A percentile compares a stretch with the other conserved stretches of the same genome.
phyloP scores from a whole-genome alignment of 2,329 filamentous ascomycete genomes.

The Venturia effusa region DNA sequence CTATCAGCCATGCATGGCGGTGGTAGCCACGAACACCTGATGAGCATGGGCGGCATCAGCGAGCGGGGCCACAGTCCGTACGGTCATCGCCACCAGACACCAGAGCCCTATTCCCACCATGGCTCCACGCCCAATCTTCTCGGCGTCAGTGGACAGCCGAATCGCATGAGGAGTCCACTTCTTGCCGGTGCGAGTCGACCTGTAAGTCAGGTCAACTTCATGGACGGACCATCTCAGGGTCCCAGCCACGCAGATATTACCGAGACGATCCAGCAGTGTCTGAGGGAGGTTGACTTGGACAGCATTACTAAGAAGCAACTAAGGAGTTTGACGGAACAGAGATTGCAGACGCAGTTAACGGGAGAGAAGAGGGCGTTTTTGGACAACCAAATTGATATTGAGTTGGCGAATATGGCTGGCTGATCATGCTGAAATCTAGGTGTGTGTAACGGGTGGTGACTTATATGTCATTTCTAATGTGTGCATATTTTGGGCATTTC shows the following conservation, averaged over 20 bases:
- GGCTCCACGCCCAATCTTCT: slow-evolving; percentile 31
- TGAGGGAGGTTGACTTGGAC: slow-evolving; percentile 84
- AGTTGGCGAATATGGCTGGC: slow-evolving; percentile 71
- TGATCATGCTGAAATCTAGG: neutral
- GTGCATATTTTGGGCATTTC: neutral
- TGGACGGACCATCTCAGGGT: slow-evolving; percentile 38
- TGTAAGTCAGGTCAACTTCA: slow-evolving; percentile 48
- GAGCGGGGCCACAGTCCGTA: slow-evolving; percentile 21
- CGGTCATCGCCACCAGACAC: slow-evolving; percentile 20
- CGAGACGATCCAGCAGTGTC: slow-evolving; percentile 71
- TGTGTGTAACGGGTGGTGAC: neutral
- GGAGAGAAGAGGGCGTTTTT: slow-evolving; percentile 83
- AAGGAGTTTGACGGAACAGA: slow-evolving; percentile 77
- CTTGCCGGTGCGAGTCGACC: slow-evolving; percentile 36
- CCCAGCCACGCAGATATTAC: slow-evolving; percentile 73
- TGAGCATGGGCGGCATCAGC: slow-evolving; percentile 44
- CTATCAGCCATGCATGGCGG: slow-evolving; percentile 23
- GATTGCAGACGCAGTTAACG: slow-evolving; percentile 76
- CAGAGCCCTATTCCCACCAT: slow-evolving; percentile 25
- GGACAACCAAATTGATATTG: slow-evolving; percentile 84
- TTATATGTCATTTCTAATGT: neutral
- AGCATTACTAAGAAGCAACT: slow-evolving; percentile 97
- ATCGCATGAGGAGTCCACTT: slow-evolving; percentile 2
- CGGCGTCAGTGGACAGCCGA: slow-evolving; percentile 7
- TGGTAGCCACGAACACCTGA: slow-evolving; percentile 36